phyloP scores from a whole-genome alignment of 2,329 filamentous ascomycete species.

The Onygenales sp. region DNA sequence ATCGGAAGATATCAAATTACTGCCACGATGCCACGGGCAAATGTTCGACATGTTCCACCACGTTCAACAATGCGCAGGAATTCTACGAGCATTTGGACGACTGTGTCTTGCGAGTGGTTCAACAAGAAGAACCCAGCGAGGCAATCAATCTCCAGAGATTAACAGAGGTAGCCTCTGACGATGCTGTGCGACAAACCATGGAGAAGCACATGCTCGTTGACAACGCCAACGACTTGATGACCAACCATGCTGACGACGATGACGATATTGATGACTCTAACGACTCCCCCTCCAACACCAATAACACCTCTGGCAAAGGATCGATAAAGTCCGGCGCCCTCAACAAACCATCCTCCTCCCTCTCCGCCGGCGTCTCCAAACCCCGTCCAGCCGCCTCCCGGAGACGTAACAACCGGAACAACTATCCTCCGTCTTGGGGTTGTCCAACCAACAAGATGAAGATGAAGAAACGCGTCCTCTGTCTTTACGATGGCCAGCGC shows the following conservation, averaged over 20 bases:
- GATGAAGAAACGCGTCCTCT: slow-evolving; percentile 94
- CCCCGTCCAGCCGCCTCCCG: slow-evolving; percentile 51
- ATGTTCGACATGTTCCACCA: slow-evolving; percentile 83
- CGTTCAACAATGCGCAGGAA: slow-evolving; percentile 80
- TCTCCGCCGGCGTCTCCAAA: slow-evolving; percentile 70
- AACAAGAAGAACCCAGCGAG: slow-evolving; percentile 48
- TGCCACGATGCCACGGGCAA: slow-evolving; percentile 70
- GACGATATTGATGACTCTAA: slow-evolving; percentile 12
- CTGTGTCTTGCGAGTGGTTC: slow-evolving; percentile 55
- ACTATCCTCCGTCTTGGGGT: slow-evolving; percentile 91
- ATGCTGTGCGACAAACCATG: slow-evolving; percentile 47
- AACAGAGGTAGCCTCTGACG: slow-evolving; percentile 50
- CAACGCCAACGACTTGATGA: slow-evolving; percentile 36
- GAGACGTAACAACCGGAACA: slow-evolving; percentile 81
- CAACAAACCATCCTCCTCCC: slow-evolving; percentile 38
- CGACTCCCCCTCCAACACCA: slow-evolving; percentile 16
- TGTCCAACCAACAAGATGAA: slow-evolving; percentile 89
- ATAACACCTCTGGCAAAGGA: slow-evolving; percentile 39
- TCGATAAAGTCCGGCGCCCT: slow-evolving; percentile 21
- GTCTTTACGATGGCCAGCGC: slow-evolving; percentile 79
- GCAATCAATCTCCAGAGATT: slow-evolving; percentile 48
- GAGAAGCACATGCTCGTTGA: slow-evolving; percentile 47
- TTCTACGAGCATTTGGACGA: slow-evolving; percentile 92
- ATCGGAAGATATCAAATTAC: slow-evolving; percentile 61
- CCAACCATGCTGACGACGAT: slow-evolving; percentile 47